These are phyloP conservation scores for Pichia heedii DNA, from an alignment of 805 yeast species.

Conservation along the genomic window DNA sequence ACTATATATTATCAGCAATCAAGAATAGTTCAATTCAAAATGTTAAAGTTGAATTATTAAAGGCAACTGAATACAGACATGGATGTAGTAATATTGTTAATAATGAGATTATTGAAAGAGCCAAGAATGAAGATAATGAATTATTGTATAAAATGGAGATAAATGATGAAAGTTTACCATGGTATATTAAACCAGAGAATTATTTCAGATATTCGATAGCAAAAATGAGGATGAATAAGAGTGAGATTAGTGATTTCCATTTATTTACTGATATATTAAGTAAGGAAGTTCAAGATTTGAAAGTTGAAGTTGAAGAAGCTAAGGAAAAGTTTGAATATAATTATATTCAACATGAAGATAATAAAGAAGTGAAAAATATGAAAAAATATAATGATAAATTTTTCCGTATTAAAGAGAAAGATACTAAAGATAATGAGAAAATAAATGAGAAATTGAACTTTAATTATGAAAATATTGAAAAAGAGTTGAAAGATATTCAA, in stretches of 20 bases:
- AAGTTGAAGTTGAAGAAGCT: slow-evolving; percentile 17
- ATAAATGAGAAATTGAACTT: background rate
- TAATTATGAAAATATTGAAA: background rate
- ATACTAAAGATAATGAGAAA: background rate
- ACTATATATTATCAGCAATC: slow-evolving; percentile 24
- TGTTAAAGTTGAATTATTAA: slow-evolving; percentile 22
- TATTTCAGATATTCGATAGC: slow-evolving; percentile 17
- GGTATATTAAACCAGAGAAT: slow-evolving; percentile 20
- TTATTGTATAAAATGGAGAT: slow-evolving; percentile 8
- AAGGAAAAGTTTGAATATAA: slow-evolving; percentile 22
- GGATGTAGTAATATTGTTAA: slow-evolving; percentile 11
- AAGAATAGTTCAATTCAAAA: slow-evolving; percentile 16
- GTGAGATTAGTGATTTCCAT: slow-evolving; percentile 5
- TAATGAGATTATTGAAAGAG: slow-evolving; percentile 7
- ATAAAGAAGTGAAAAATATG: background rate
- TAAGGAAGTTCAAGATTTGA: slow-evolving; percentile 14
- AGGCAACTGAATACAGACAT: slow-evolving; percentile 21
- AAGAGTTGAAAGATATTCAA: slow-evolving; percentile 6
- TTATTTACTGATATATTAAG: slow-evolving; percentile 13
- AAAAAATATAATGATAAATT: background rate
- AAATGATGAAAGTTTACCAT: slow-evolving; percentile 22
- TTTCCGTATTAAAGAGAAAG: background rate
- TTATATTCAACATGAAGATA: slow-evolving; percentile 13
- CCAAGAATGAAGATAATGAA: background rate
- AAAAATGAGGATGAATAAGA: slow-evolving; percentile 9